Conservation (phyloP, 331 rosid genomes). For the Rosa hybrid region DNA sequence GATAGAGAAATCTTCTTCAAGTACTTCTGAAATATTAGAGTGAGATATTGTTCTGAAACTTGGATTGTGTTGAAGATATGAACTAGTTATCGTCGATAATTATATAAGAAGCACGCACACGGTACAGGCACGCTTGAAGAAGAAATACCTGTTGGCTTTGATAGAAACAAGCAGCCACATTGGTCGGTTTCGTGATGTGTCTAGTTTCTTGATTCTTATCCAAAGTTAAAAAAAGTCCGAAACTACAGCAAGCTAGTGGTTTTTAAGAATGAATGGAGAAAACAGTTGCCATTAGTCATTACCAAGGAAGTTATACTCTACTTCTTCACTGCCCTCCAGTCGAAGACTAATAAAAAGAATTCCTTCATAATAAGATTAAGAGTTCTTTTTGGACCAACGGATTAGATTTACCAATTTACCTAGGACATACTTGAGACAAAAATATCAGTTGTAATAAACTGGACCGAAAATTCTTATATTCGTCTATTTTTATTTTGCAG, state of each 20-base stretch:
- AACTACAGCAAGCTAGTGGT: conserved; percentile 38
- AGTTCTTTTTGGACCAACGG: too few species aligned
- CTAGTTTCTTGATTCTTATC: background rate
- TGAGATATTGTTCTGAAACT: background rate
- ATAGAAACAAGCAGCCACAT: background rate
- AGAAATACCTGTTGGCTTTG: conserved; percentile 29
- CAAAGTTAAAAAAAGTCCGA: conserved; percentile 3
- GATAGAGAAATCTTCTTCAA: background rate
- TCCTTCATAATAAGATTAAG: too few species aligned
- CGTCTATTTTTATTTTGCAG: background rate
- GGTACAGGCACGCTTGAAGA: background rate
- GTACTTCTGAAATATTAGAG: background rate
- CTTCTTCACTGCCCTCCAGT: too few species aligned
- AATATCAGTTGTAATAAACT: background rate
- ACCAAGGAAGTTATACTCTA: too few species aligned
- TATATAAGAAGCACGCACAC: conserved; percentile 5
- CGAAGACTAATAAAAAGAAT: too few species aligned
- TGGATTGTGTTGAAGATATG: background rate
- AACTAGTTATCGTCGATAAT: conserved; percentile 4
- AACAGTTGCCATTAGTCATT: background rate
- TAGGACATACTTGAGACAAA: background rate
- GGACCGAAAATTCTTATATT: background rate
- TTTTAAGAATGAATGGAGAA: background rate
- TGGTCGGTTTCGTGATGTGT: background rate
- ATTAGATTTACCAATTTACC: background rate